A percentile compares a stretch with the other conserved stretches of the same genome.
Evolutionary conservation across 306 rosid genomes (phyloP).

Genomic region (Prunus mira): DNA sequence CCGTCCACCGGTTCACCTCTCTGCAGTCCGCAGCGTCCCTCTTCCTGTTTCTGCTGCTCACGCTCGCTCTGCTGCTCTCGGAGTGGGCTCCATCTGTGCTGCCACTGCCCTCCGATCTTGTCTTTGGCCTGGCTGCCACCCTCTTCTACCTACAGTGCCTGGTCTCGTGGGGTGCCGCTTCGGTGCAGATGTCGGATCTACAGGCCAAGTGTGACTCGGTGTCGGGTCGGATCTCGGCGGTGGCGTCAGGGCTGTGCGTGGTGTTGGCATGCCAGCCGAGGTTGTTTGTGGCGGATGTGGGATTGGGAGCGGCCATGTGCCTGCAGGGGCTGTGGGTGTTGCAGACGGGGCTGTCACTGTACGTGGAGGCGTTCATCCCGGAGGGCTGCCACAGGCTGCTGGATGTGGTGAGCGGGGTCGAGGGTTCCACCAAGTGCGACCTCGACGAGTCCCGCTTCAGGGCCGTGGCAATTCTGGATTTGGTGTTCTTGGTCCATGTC

Average conservation of each 20-base stretch:
- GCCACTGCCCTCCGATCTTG: constrained; percentile 58
- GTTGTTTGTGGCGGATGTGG: constrained; percentile 66
- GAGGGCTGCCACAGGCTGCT: constrained; percentile 88
- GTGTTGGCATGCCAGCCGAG: constrained; percentile 58
- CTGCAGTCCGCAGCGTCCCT: constrained; percentile 68
- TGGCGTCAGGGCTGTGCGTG: constrained; percentile 45
- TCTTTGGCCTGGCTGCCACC: constrained; percentile 59
- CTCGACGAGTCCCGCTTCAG: constrained; percentile 73
- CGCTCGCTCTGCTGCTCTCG: constrained; percentile 59
- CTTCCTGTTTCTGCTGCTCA: constrained; percentile 61
- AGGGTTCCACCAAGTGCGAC: constrained; percentile 89
- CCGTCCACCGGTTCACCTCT: constrained; percentile 73
- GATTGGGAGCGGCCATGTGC: constrained; percentile 51
- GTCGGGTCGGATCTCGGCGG: constrained; percentile 47
- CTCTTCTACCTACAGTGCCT: constrained; percentile 63
- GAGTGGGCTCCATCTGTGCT: constrained; percentile 44
- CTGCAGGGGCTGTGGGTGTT: constrained; percentile 80
- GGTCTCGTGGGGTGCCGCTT: constrained; percentile 45
- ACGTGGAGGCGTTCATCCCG: constrained; percentile 83
- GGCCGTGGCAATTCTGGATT: constrained; percentile 78
- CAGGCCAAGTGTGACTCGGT: constrained; percentile 75
- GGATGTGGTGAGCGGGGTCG: constrained; percentile 66
- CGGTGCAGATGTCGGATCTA: constrained; percentile 66
- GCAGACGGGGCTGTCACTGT: constrained; percentile 79
- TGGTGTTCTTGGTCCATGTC: constrained; percentile 58